Evolutionary conservation across 2,329 filamentous ascomycete species (phyloP).

Genomic region (Trichophyton equinum): DNA sequence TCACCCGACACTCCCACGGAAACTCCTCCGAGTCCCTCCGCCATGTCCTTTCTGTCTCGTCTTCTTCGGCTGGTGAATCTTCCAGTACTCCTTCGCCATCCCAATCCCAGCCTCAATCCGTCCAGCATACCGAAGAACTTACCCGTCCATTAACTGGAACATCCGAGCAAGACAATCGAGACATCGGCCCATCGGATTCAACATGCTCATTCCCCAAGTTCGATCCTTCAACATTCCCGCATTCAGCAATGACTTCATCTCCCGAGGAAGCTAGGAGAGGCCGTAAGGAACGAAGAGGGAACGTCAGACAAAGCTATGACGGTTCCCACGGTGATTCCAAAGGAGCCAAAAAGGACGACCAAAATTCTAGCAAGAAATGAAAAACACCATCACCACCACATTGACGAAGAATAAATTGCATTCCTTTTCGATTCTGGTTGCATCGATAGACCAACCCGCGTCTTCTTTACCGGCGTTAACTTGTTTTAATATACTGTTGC

Average conservation of each 20-base stretch:
- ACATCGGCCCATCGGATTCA: background rate
- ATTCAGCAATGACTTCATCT: background rate
- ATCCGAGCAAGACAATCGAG: background rate
- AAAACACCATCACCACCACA: background rate
- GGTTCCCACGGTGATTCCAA: background rate
- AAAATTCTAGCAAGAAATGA: background rate
- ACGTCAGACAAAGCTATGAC: background rate
- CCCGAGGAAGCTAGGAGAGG: background rate
- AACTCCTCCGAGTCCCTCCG: conserved; percentile 1
- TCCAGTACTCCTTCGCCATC: background rate
- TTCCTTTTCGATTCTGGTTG: background rate
- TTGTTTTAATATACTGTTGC: background rate
- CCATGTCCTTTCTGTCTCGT: background rate
- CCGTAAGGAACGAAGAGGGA: background rate
- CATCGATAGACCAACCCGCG: background rate
- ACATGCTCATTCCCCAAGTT: conserved; percentile 1
- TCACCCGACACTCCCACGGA: background rate
- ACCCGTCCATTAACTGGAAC: background rate
- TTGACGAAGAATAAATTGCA: background rate
- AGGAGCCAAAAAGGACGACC: background rate
- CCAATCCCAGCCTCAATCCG: background rate
- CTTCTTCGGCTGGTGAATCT: background rate
- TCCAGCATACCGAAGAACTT: background rate
- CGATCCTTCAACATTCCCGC: background rate
- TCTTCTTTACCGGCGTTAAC: background rate